A percentile compares a stretch with the other conserved stretches of the same genome.
These are phyloP conservation scores for Polyporus arcularius DNA, from an alignment of 768 basidiomycete genomes.

Conservation along the genomic window DNA sequence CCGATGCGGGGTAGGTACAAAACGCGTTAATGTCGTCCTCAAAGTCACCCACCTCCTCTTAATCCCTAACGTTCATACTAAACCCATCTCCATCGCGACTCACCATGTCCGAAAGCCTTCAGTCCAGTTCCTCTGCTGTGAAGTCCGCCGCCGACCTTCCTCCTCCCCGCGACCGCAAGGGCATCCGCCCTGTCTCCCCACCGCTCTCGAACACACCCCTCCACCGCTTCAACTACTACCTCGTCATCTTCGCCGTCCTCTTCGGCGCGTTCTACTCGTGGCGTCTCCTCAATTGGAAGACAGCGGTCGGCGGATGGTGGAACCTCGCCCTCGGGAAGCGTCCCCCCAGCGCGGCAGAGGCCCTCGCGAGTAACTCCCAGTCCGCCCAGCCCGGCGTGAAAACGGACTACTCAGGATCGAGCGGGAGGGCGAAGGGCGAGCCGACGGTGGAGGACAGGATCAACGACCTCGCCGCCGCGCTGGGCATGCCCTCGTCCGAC, in stretches of 20 bases:
- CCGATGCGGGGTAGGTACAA: too few relatives aligned
- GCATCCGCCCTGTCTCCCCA: constrained; percentile 39
- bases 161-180: constrained; percentile 31
- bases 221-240: constrained; percentile 49
- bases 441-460: constrained; percentile 55
- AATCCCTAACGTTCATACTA: too few relatives aligned
- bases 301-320: constrained; percentile 65
- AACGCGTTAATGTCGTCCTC: too few relatives aligned
- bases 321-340: constrained; percentile 45
- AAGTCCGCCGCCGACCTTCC: constrained; percentile 28
- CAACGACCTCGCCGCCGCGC: constrained; percentile 57
- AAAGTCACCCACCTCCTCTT: too few relatives aligned
- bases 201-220: constrained; percentile 49
- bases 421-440: constrained; percentile 7
- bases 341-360: constrained; percentile 28
- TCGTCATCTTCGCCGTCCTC: constrained; percentile 43
- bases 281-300: constrained; percentile 48
- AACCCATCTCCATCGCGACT: neutral
- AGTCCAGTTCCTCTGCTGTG: constrained; percentile 14
- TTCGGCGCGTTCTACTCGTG: constrained; percentile 55
- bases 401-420: neutral
- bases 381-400: constrained; percentile 7
- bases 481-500: constrained; percentile 62
- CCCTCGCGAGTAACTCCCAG: neutral
- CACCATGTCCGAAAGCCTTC: constrained; percentile 18